Evolutionary conservation across 257 asterid species (phyloP), one percentile per base, ranked within the genome.

Genomic region (Ligustrum vulgare): DNA sequence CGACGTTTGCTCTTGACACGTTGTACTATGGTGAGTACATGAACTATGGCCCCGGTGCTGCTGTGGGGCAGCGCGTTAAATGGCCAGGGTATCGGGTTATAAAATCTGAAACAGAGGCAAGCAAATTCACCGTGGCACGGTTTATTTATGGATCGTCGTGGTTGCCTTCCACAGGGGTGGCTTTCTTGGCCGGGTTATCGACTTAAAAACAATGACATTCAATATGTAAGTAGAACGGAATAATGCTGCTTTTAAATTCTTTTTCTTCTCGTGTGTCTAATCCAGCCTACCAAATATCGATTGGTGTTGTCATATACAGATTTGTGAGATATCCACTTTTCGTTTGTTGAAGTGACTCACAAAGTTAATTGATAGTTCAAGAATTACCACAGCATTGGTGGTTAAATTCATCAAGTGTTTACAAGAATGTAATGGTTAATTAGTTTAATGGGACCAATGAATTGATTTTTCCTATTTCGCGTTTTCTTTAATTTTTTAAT

Each of bases 151-250:
- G 91, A 2, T 78, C 89, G 20, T 69, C 85, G 3, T 87, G 91
- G 91, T 16, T 87, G 71, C 90, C 88, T 16, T 72, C 86, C n/a
- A 87, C 88, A 8, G 90, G 92, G 4, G 90, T 87, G 73, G 88
- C 92, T 39, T 85, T 78, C 76, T 11, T 72, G 80, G 87, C 86
- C 3, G 92, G 92, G 1, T 84, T 87, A 18, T 68, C 79, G 15
- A 76, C 72, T 73, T 84, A 39, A 60, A 16, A 60, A 9, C 35
- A 25, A 60, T 60, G 35, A 60, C 67, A 60, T 60, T 60, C 34
- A 25, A 25, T 25, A 23, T 3, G 67, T 60, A 25, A 2, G 35
- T 60, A 60, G 67, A 60, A 60, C 18, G 9, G 67, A 60, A 60
- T 60, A 60, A 60, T 23, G 23, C 32, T 56, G 11, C 28, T 20